Evolutionary conservation across 1,139 yeast species (phyloP).

Genomic region (Arxiozyma heterogenica): DNA sequence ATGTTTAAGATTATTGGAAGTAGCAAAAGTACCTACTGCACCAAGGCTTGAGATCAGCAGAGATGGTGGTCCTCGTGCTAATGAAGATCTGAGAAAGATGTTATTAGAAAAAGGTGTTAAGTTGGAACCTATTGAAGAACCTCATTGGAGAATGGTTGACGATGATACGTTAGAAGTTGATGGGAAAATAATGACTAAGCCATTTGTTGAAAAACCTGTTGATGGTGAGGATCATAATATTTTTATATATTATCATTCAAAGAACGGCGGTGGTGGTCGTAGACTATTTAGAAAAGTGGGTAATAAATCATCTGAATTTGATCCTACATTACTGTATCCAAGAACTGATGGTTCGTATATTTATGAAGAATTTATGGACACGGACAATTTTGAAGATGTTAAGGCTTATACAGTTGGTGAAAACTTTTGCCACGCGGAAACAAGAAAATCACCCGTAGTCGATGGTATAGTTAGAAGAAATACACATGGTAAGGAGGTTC

Average conservation of each 20-base stretch:
- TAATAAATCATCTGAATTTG: slow-evolving; percentile 93
- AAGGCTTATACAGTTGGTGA: slow-evolving; percentile 97
- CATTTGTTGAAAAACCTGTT: slow-evolving; percentile 97
- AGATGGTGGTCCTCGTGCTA: slow-evolving; percentile 93
- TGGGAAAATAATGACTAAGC: slow-evolving; percentile 66
- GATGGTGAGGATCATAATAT: slow-evolving; percentile 99
- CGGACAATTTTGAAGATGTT: slow-evolving; percentile 96
- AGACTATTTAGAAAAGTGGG: slow-evolving; percentile 91
- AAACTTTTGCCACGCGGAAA: slow-evolving; percentile 89
- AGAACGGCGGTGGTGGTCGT: slow-evolving; percentile 96
- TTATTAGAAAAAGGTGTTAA: slow-evolving; percentile 54
- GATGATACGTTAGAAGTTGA: slow-evolving; percentile 74
- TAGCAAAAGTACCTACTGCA: slow-evolving; percentile 83
- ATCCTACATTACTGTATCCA: slow-evolving; percentile 63
- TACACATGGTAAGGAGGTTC: slow-evolving; percentile 93
- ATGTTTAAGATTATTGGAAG: slow-evolving; percentile 72
- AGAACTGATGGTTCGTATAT: slow-evolving; percentile 87
- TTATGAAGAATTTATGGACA: slow-evolving; percentile 93
- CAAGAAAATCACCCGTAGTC: slow-evolving; percentile 96
- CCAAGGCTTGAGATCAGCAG: slow-evolving; percentile 77
- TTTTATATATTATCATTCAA: slow-evolving; percentile 78
- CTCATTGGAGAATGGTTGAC: slow-evolving; percentile 80
- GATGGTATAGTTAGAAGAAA: slow-evolving; percentile 97
- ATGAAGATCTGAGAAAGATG: slow-evolving; percentile 48
- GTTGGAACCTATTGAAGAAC: slow-evolving; percentile 48